Evolutionary conservation across 2,329 filamentous ascomycete genomes (phyloP), one percentile per base, ranked within the genome.

Genomic region (Tolypocladium nubicola): DNA sequence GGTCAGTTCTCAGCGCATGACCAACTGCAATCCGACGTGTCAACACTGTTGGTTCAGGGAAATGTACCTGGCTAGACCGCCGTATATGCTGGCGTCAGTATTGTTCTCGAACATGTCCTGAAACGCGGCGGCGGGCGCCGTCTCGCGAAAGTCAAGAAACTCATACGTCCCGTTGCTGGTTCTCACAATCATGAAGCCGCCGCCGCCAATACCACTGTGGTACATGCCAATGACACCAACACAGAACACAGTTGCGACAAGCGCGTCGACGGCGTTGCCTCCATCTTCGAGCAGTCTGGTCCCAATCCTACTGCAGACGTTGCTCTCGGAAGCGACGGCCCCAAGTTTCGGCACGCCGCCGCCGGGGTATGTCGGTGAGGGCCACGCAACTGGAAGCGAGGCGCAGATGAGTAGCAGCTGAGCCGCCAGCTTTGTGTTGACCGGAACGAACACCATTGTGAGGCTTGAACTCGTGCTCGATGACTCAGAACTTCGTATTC

Each of bases 91-190:
- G 2, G 79, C 79, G 5, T 79, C 72, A 0, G 78, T 80, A 62
- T 91, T 82, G 60, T 87, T 82, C 56, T 82, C 82, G 72, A 86
- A 96, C 91, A 96, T 96, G 62, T 90, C 81, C 69, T 92, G 77
- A 60, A 80, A 88, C 0, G 89, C 86, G 1, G 89, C 88, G 0
- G 86, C 88, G 1, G 91, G 90, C 0, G 91, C 91, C 0, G 83
- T 89, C 70, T 96, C 91, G 19, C 91, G 80, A 69, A 94, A 96
- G 68, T 96, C 90, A 62, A 96, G 84, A 62, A 84, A 88, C 64
- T 95, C 89, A 66, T 90, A 93, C 10, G 74, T 73, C 6, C 86
- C 86, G 60, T 88, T 80, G 6, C 79, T 71, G 2, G 77, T 73
- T 59, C 86, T 79, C n/a, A 92, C 78, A 2, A 91, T 76, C 79